Evolutionary conservation across 352 stramenopile species (phyloP).

Genomic region (Globisporangium takayamanum): DNA sequence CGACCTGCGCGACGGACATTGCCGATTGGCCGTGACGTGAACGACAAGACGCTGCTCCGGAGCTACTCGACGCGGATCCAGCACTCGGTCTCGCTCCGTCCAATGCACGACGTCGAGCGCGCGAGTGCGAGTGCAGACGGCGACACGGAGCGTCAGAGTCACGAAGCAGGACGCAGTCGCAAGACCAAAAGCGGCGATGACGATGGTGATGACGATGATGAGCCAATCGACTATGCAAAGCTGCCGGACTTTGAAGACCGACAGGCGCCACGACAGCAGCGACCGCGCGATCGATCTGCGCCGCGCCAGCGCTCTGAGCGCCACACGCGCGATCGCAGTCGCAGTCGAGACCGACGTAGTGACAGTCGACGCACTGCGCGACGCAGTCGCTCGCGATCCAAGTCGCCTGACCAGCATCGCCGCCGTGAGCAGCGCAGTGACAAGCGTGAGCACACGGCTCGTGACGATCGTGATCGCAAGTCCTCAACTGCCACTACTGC

Average conservation of each 20-base stretch:
- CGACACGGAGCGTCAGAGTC: background rate
- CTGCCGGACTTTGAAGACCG: constrained; percentile 62
- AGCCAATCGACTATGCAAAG: constrained; percentile 77
- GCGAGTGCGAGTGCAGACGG: constrained; percentile 5
- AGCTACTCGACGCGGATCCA: constrained; percentile 63
- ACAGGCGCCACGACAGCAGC: constrained; percentile 11
- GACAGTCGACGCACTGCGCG: constrained; percentile 14
- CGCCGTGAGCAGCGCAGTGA: constrained; percentile 3
- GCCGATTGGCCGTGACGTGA: constrained; percentile 42
- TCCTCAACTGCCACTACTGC: background rate
- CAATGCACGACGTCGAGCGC: constrained; percentile 7
- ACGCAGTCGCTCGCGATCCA: constrained; percentile 21
- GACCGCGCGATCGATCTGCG: background rate
- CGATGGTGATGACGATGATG: constrained; percentile 39
- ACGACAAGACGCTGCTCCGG: constrained; percentile 50
- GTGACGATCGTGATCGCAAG: background rate
- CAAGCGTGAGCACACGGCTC: background rate
- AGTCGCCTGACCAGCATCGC: constrained; percentile 7
- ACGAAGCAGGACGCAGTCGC: background rate
- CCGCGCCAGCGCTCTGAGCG: background rate
- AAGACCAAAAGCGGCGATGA: background rate
- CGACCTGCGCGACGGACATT: constrained; percentile 16
- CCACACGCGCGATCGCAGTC: constrained; percentile 26
- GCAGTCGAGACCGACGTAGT: constrained; percentile 17
- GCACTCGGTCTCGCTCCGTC: constrained; percentile 30